Percentiles rank a stretch among this genome's conserved stretches.
Evolutionary conservation across 1,284 basidiomycete species (phyloP).

Genomic region (Leccinum angustisporum): DNA sequence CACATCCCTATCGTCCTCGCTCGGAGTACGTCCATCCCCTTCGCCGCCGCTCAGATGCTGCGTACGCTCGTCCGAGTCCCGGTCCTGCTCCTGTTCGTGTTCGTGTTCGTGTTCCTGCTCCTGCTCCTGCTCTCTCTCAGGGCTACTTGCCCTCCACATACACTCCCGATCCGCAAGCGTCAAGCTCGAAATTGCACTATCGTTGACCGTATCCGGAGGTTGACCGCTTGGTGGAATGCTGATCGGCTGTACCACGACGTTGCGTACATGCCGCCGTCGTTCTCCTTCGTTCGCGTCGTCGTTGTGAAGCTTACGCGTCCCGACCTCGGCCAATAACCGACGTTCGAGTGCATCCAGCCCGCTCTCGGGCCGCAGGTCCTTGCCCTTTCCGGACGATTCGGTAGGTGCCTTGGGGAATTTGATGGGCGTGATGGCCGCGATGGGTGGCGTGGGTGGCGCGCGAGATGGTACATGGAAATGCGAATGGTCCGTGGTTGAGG

Average conservation of each 20-base stretch:
- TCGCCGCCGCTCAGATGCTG: constrained; percentile 42
- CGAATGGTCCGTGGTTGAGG: constrained; percentile 13
- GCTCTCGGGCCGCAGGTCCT: constrained; percentile 31
- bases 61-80: constrained; percentile 50
- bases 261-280: constrained; percentile 47
- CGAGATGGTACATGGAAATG: not conserved
- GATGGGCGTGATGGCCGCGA: constrained; percentile 47
- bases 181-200: constrained; percentile 73
- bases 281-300: not conserved
- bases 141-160: constrained; percentile 13
- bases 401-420: constrained; percentile 32
- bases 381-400: constrained; percentile 23
- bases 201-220: constrained; percentile 49
- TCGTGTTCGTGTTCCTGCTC: not conserved
- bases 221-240: constrained; percentile 41
- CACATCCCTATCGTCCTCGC: constrained; percentile 33
- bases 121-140: constrained; percentile 23
- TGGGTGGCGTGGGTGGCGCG: constrained; percentile 51
- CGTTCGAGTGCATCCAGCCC: constrained; percentile 52
- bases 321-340: too few relatives aligned
- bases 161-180: constrained; percentile 54
- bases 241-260: constrained; percentile 42
- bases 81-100: constrained; percentile 36
- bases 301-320: too few relatives aligned
- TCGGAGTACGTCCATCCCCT: constrained; percentile 33